A percentile compares a stretch with the other conserved stretches of the same genome.
These are phyloP conservation scores for Rubus parviflorus DNA, from an alignment of 306 rosid genomes.

Conservation along the genomic window DNA sequence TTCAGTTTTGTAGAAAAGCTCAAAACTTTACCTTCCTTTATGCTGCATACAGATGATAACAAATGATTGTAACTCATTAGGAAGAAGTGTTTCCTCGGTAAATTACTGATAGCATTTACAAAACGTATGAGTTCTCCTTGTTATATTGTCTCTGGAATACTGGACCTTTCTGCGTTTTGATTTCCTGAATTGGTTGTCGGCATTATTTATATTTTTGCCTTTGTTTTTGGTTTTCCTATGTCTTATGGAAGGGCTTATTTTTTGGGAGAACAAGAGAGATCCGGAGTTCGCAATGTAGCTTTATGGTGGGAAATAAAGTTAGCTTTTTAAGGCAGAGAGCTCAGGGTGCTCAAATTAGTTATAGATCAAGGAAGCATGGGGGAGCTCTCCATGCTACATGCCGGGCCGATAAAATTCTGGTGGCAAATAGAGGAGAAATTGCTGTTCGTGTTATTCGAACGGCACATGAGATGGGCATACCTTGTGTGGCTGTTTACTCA, in stretches of 20 bases:
- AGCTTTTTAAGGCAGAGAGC: slow-evolving; percentile 53
- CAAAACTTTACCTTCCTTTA: background rate
- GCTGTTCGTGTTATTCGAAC: slow-evolving; percentile 95
- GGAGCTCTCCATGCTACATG: slow-evolving; percentile 56
- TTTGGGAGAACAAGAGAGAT: slow-evolving; percentile 46
- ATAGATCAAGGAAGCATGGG: slow-evolving; percentile 35
- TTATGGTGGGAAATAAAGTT: slow-evolving; percentile 53
- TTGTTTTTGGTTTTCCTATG: slow-evolving; percentile 14
- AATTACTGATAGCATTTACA: background rate
- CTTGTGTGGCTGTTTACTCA: slow-evolving; percentile 98
- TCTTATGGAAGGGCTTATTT: slow-evolving; percentile 55
- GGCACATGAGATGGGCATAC: slow-evolving; percentile 95
- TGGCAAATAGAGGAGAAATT: slow-evolving; percentile 94
- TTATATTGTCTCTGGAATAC: background rate
- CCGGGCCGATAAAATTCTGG: slow-evolving; percentile 64
- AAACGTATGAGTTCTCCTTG: background rate
- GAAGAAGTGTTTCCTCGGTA: background rate
- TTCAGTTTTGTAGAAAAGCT: background rate
- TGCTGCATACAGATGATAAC: background rate
- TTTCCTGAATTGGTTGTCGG: background rate
- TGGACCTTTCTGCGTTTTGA: background rate
- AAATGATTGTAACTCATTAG: background rate
- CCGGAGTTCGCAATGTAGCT: slow-evolving; percentile 67
- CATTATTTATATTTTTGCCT: background rate
- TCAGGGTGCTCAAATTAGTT: slow-evolving; percentile 30